Evolutionary conservation across 306 rosid genomes (phyloP), one percentile per base, ranked within the genome.

Genomic region (Prinsepia uniflora): DNA sequence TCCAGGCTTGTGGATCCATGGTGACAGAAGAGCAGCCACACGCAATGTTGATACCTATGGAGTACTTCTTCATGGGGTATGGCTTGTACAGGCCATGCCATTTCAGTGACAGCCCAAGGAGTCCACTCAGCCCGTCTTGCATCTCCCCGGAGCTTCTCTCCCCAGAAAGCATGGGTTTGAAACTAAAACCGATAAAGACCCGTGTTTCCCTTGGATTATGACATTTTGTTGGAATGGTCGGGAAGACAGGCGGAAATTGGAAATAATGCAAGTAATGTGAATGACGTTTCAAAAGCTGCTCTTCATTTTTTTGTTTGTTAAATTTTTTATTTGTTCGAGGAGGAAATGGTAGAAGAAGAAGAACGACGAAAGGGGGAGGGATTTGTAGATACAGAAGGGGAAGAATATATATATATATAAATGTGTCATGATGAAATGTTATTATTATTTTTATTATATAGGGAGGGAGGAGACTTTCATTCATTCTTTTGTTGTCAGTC

Each of bases 21-120:
- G 98, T 92, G 60, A 90, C 98, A 2, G 98, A 92, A 82, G 98
- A 92, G 86, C 96, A 89, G 71, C 98, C 98, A 67, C 96, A 89
- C 19, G 96, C 98, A 72, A 90, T 92, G 98, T 81, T 92, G 78
- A 90, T 92, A 72, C 98, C 98, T 0, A 78, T 92, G 91, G 98
- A 90, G 80, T 90, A 87, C 76, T 92, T 92, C 82, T 70, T 92
- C 45, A 89, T 90, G 96, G 96, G 96, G 5, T 92, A 88, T 49
- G 98, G 98, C 12, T 65, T 92, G 72, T 88, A 86, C 11, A 75
- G 98, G 75, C 96, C 96, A 4, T 75, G 80, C 80, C 70, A 83
- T 49, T 70, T 85, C 78, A 90, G 82, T 42, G 96, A 73, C 75
- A 89, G 96, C 78, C 96, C 96, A 49, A 81, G 88, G 72, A 92